Percentiles rank a stretch among this genome's conserved stretches.
phyloP scores from a whole-genome alignment of 169 alveolate genomes.

The Plasmodium knowlesi region DNA sequence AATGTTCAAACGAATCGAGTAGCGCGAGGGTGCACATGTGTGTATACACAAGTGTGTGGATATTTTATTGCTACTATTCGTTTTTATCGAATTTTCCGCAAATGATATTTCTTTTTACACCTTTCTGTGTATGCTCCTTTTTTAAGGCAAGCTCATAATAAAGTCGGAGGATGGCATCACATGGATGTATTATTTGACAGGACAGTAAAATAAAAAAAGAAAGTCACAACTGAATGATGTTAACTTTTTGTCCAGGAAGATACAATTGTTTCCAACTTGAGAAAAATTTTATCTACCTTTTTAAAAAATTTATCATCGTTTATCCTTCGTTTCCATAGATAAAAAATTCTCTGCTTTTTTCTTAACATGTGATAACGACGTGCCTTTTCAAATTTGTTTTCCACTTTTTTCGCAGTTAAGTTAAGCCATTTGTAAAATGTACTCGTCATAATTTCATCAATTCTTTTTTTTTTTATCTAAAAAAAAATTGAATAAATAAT shows the following conservation, averaged over 20 bases:
- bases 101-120: background rate
- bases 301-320: constrained; percentile 52
- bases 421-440: constrained; percentile 24
- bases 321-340: constrained; percentile 47
- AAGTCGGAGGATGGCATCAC: constrained; percentile 61
- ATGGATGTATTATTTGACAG: constrained; percentile 74
- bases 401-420: constrained; percentile 9
- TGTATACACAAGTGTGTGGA: background rate
- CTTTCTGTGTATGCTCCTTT: background rate
- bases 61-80: background rate
- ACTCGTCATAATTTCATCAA: constrained; percentile 13
- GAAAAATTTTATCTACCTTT: constrained; percentile 47
- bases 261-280: constrained; percentile 39
- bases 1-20: background rate
- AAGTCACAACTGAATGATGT: background rate
- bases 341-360: constrained; percentile 34
- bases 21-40: background rate
- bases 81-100: background rate
- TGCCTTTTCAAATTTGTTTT: constrained; percentile 44
- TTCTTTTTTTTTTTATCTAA: constrained; percentile 55
- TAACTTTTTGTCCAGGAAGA: constrained; percentile 49
- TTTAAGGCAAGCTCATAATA: constrained; percentile 62
- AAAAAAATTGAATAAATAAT: too few relatives aligned
- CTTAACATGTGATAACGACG: constrained; percentile 36
- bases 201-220: constrained; percentile 12